phyloP scores from a whole-genome alignment of 2,329 filamentous ascomycete genomes.

The Penicillium sp. region DNA sequence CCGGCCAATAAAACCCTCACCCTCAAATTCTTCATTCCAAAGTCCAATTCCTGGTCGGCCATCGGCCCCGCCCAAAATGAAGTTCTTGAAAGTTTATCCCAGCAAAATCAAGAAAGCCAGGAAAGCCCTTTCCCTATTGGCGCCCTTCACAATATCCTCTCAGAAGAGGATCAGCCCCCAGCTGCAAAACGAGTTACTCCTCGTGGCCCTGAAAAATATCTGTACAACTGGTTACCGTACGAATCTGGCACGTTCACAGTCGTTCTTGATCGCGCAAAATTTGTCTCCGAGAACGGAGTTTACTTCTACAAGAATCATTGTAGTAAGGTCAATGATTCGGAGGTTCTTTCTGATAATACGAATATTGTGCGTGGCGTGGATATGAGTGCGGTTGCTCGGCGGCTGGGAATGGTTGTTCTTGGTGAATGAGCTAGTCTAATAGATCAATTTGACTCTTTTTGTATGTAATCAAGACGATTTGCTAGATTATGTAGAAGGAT shows the following conservation, averaged over 20 bases:
- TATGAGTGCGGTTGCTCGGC: constrained; percentile 14
- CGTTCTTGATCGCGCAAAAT: constrained; percentile 17
- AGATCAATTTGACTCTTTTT: constrained; percentile 1
- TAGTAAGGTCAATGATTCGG: not conserved
- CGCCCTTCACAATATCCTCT: constrained; percentile 10
- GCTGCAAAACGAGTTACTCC: constrained; percentile 5
- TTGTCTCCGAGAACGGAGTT: constrained; percentile 18
- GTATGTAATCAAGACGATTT: not conserved
- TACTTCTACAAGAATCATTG: constrained; percentile 8
- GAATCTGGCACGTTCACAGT: constrained; percentile 15
- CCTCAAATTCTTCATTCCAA: constrained; percentile 20
- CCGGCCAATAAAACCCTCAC: constrained; percentile 8
- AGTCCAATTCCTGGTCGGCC: constrained; percentile 17
- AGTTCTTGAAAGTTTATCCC: constrained; percentile 6
- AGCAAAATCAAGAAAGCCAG: constrained; percentile 2
- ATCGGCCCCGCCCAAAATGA: constrained; percentile 15
- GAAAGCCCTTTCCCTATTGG: constrained; percentile 11
- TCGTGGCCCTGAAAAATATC: not conserved
- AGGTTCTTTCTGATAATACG: constrained; percentile 8
- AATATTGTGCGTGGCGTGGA: constrained; percentile 8
- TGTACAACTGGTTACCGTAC: not conserved
- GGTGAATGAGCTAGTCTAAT: constrained; percentile 10
- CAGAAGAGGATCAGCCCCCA: not conserved
- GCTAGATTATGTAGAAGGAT: not conserved
- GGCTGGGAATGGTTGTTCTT: constrained; percentile 14